Base-by-base conservation (phyloP, 2,329 filamentous ascomycete species). In the Calonectria henricotiae region DNA sequence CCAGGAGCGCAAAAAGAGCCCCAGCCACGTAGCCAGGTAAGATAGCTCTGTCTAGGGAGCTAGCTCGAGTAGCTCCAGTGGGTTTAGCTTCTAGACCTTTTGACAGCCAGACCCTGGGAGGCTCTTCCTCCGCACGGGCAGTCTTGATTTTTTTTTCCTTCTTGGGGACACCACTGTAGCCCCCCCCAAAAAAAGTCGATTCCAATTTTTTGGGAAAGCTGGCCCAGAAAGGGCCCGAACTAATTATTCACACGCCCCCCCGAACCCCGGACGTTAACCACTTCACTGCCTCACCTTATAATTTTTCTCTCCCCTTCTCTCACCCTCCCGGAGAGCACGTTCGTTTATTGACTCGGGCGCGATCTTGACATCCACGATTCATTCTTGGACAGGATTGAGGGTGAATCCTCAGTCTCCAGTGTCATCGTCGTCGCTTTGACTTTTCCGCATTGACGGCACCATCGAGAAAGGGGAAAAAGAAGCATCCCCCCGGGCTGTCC, bases 391-490 rank as follows among this genome's bases (percentile, higher is more conserved):
- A 39, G 23, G 51, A 58, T 39, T 27, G 51, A 58, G 51, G 51
- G 23, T 55, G 23, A 43, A 23, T 39, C 32, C 39, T 37, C 66
- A 41, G 51, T 62, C 55, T 62, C 54, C 54, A 23, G 51, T 39
- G 27, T 61, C 46, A 55, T 51, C n/a, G 43, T 46, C 49, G 54
- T 20, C 46, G 17, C 39, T 55, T 63, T 30, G 11, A 25, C 39
- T 58, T 46, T 43, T 46, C 35, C 35, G 37, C 37, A 27, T 67
- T 43, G 62, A 65, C 54, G 23, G 54, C 23, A 62, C 44, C 47
- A 23, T 65, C 47, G 51, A 61, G 46, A 62, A 62, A 63, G 43
- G 46, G 27, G 17, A 63, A 67, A 71, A 68, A 72, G 66, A 66
- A 70, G 54, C 65, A 60, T 27, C 63, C 62, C 65, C 67, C 62